Conservation (phyloP, 768 basidiomycete species). For the Termitomyces titanicus region DNA sequence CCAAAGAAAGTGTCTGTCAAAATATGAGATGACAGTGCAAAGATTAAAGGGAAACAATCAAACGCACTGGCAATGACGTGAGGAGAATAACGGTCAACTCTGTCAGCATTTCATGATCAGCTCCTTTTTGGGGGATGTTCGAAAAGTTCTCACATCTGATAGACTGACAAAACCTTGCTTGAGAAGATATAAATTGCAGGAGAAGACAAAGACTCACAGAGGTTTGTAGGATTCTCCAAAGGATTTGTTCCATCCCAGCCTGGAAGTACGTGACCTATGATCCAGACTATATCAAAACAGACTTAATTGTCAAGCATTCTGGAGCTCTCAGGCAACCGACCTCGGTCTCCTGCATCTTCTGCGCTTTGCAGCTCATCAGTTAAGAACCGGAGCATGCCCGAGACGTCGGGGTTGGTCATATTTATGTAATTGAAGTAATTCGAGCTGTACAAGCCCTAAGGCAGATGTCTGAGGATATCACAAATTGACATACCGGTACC, state of each 20-base stretch:
- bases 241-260: slow-evolving; percentile 76
- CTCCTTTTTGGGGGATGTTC: background rate
- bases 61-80: slow-evolving; percentile 71
- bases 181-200: background rate
- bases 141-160: slow-evolving; percentile 33
- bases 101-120: slow-evolving; percentile 19
- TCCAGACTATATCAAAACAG: slow-evolving; percentile 39
- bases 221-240: slow-evolving; percentile 59
- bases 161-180: slow-evolving; percentile 19
- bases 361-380: slow-evolving; percentile 77
- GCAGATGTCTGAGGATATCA: background rate
- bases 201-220: slow-evolving; percentile 44
- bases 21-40: background rate
- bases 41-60: background rate
- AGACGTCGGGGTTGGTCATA: slow-evolving; percentile 61
- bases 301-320: slow-evolving; percentile 30
- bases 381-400: slow-evolving; percentile 74
- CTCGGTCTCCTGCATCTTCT: slow-evolving; percentile 72
- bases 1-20: slow-evolving; percentile 69
- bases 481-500: slow-evolving; percentile 29
- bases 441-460: slow-evolving; percentile 30
- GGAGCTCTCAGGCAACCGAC: slow-evolving; percentile 23
- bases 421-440: slow-evolving; percentile 82
- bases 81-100: slow-evolving; percentile 74
- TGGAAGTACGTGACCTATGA: slow-evolving; percentile 52